phyloP scores from a whole-genome alignment of 495 filamentous ascomycete species.

The Aspergillus ellipticus region DNA sequence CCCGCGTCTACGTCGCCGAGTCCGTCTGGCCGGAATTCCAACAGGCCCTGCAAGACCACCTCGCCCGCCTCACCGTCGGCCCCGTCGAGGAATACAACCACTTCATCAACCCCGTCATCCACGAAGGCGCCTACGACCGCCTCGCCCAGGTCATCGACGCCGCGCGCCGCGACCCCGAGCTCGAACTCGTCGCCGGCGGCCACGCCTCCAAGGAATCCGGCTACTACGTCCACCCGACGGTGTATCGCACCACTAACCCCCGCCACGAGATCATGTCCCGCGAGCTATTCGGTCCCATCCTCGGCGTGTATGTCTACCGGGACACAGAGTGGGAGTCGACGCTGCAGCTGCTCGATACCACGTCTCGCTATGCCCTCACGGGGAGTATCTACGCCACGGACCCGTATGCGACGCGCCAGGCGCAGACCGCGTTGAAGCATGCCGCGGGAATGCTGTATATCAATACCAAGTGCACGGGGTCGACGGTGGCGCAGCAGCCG shows the following conservation, averaged over 20 bases:
- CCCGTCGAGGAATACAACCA: constrained; percentile 54
- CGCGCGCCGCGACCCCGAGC: constrained; percentile 57
- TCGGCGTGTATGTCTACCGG: constrained; percentile 67
- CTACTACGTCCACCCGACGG: constrained; percentile 68
- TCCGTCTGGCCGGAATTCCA: constrained; percentile 62
- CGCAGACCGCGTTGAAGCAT: constrained; percentile 66
- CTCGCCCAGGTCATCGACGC: constrained; percentile 58
- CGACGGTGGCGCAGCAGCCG: constrained; percentile 77
- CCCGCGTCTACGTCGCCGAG: constrained; percentile 67
- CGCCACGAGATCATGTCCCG: constrained; percentile 60
- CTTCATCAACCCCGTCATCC: constrained; percentile 76
- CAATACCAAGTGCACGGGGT: constrained; percentile 76
- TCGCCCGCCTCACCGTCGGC: constrained; percentile 43
- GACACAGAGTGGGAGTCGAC: constrained; percentile 53
- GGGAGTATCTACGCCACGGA: constrained; percentile 72
- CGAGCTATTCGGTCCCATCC: constrained; percentile 76
- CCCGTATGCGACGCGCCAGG: constrained; percentile 57
- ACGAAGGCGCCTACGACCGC: constrained; percentile 64
- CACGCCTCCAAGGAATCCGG: constrained; percentile 61
- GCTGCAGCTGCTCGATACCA: constrained; percentile 54
- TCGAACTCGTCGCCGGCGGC: constrained; percentile 66
- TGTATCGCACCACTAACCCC: constrained; percentile 60
- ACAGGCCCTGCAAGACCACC: constrained; percentile 42
- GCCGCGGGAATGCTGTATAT: constrained; percentile 81
- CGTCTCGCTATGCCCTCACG: constrained; percentile 66